Percentiles rank a stretch among this genome's conserved stretches.
These are phyloP conservation scores for Pisolithus tinctorius DNA, from an alignment of 768 basidiomycete species.

Conservation along the genomic window DNA sequence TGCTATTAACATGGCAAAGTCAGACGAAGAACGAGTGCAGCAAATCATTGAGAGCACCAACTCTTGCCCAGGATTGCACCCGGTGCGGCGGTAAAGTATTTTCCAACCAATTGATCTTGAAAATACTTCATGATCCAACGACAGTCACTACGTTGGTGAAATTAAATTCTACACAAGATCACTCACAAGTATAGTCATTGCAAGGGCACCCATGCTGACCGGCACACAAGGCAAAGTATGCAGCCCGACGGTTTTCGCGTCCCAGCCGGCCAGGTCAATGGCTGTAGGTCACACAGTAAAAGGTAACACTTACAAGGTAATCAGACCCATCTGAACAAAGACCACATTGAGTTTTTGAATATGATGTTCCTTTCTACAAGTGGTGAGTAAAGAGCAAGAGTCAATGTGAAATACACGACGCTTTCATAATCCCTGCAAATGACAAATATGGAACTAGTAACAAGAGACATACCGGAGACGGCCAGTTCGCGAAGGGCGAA, in stretches of 20 bases:
- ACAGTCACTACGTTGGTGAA: neutral
- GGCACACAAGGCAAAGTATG: too few species aligned
- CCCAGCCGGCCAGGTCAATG: neutral
- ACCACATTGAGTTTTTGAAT: constrained; percentile 10
- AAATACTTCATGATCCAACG: constrained; percentile 7
- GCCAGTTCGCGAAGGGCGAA: constrained; percentile 8
- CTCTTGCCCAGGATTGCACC: constrained; percentile 13
- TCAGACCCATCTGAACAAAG: constrained; percentile 15
- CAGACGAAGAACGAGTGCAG: neutral
- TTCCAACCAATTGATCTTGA: neutral
- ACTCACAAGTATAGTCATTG: constrained; percentile 9
- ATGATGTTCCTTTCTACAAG: constrained; percentile 3
- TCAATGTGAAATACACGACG: too few species aligned
- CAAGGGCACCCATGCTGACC: constrained; percentile 7
- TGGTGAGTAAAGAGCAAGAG: neutral
- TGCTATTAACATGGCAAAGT: constrained; percentile 2
- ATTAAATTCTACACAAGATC: neutral
- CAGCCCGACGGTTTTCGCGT: neutral
- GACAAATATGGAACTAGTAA: neutral
- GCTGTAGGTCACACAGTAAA: neutral
- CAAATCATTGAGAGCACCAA: neutral
- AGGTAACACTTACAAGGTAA: constrained; percentile 12
- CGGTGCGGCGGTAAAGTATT: constrained; percentile 7
- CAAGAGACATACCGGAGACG: constrained; percentile 5
- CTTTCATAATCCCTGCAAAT: too few species aligned